phyloP scores from a whole-genome alignment of 2,329 filamentous ascomycete genomes.

The Epichloe hybrida region DNA sequence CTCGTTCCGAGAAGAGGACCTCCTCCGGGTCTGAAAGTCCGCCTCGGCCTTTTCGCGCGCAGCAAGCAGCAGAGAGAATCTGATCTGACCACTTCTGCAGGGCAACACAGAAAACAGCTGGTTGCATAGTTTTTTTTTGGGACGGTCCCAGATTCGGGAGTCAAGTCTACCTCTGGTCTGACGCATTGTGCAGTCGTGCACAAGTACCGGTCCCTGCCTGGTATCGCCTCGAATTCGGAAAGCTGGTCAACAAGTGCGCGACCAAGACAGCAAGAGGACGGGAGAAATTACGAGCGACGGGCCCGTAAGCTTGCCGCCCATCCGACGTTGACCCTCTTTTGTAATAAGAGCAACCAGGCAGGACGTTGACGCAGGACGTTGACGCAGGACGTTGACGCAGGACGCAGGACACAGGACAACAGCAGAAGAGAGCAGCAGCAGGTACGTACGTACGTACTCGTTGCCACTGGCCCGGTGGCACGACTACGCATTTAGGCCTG shows the following conservation, averaged over 20 bases:
- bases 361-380: not conserved
- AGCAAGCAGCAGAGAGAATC: not conserved
- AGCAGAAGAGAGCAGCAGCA: not conserved
- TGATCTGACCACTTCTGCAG: not conserved
- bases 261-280: not conserved
- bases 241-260: not conserved
- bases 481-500: not conserved
- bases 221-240: not conserved
- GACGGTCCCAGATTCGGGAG: not conserved
- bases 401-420: not conserved
- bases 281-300: not conserved
- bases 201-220: constrained; percentile 2
- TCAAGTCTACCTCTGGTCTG: not conserved
- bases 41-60: not conserved
- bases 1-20: not conserved
- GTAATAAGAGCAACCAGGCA: not conserved
- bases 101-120: not conserved
- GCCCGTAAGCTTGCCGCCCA: constrained; percentile 1
- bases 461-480: not conserved
- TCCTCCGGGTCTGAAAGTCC: not conserved
- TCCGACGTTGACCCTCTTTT: not conserved
- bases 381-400: not conserved
- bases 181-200: not conserved
- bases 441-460: not conserved
- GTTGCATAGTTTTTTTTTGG: not conserved